These are phyloP conservation scores for Elsinoe arachidis DNA, from an alignment of 2,329 filamentous ascomycete species.

Conservation along the genomic window DNA sequence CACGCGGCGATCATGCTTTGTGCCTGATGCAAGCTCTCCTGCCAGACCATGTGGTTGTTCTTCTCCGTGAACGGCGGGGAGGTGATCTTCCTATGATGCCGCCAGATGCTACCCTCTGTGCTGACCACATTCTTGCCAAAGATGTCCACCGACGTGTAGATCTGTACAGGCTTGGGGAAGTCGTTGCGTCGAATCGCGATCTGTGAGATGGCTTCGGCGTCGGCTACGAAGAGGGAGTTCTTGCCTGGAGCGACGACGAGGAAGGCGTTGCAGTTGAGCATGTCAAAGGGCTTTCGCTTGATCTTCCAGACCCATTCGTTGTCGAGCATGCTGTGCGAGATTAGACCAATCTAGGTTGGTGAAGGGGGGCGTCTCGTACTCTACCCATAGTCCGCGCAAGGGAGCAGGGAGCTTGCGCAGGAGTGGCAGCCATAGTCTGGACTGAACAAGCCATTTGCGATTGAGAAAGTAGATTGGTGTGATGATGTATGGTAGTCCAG, in stretches of 20 bases:
- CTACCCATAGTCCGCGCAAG: slow-evolving; percentile 51
- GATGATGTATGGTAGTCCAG: slow-evolving; percentile 37
- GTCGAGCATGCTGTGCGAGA: slow-evolving; percentile 40
- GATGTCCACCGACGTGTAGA: slow-evolving; percentile 52
- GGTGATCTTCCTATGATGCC: slow-evolving; percentile 62
- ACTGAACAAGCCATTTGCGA: slow-evolving; percentile 48
- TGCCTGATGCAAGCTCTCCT: slow-evolving; percentile 55
- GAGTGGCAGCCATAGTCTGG: slow-evolving; percentile 47
- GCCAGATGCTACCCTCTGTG: slow-evolving; percentile 62
- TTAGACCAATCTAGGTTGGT: neutral
- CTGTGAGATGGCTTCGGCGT: slow-evolving; percentile 57
- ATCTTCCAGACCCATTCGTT: slow-evolving; percentile 53
- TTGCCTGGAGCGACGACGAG: slow-evolving; percentile 52
- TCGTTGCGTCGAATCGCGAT: slow-evolving; percentile 58
- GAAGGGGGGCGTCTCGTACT: slow-evolving; percentile 37
- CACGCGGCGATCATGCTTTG: slow-evolving; percentile 52
- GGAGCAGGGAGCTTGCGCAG: slow-evolving; percentile 47
- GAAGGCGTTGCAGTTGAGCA: slow-evolving; percentile 53
- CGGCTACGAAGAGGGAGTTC: slow-evolving; percentile 49
- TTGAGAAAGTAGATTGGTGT: slow-evolving; percentile 41
- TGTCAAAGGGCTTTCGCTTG: slow-evolving; percentile 50
- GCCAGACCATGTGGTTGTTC: slow-evolving; percentile 61
- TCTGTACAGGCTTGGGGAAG: slow-evolving; percentile 59
- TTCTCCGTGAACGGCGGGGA: slow-evolving; percentile 67
- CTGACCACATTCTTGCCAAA: slow-evolving; percentile 66